Base-by-base conservation (phyloP, 2,329 filamentous ascomycete species). In the Pseudodiploospora longispora region DNA sequence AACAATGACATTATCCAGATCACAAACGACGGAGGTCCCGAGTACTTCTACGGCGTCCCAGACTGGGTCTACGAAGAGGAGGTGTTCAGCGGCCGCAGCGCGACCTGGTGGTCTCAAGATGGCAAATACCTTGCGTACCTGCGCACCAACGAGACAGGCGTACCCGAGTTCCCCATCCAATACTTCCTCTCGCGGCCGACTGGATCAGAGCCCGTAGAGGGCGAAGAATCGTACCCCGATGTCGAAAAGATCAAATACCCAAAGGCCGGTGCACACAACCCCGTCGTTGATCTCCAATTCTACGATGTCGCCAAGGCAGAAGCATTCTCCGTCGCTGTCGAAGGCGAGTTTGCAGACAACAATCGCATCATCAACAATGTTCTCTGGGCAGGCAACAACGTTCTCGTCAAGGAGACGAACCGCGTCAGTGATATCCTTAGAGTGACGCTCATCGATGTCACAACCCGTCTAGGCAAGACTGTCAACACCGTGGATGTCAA, bases 211-310 rank as follows among this genome's bases (percentile, higher is more conserved):
- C 82, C 88, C 4, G 63, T 70, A 6, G 46, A 55, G 29, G 89
- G 87, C 19, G 78, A 94, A 52, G 89, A 96, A 61, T 82, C 80
- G 42, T 98, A 98, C 59, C 93, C 93, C 0, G 90, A 97, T 58
- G 82, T 91, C 32, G 80, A 84, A 50, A 71, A 89, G 55, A 94
- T 98, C 76, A 98, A 98, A 65, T 98, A 98, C 57, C 94, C 93
- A 39, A 97, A 97, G 64, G 85, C 93, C 19, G 94, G 93, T 4
- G 83, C 90, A 2, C 89, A 91, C 38, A 98, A 98, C 62, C 93
- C 93, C 0, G 79, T 87, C 10, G 91, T 98, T 4, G 82, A 88
- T 48, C 68, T 98, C 30, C 76, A 87, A 43, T 95, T 97, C 64
- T 97, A 91, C 63, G 90, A 97, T 53, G 72, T 96, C 19, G 73